Base-by-base conservation (phyloP, 1,284 basidiomycete genomes). In the Melampsora americana region DNA sequence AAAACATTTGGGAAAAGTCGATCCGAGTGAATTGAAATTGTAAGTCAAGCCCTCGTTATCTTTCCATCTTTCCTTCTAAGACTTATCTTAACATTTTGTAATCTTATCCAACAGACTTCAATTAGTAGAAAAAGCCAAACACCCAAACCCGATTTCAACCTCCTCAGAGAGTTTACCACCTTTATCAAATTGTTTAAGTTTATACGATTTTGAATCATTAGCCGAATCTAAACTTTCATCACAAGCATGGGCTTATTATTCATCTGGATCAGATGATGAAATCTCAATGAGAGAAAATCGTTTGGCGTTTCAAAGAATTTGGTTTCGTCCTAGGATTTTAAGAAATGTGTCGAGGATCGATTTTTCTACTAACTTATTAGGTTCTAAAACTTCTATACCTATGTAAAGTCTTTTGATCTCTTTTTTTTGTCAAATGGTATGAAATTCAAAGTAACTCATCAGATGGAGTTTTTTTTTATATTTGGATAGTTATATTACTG, bases 141-240 rank as follows among this genome's bases (percentile, higher is more conserved):
- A 56, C 53, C 53, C 53, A 28, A n/a, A 23, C 20, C 53, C 53
- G 20, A 5, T 9, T 42, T 11, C 53, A 6, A 14, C 53, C 16
- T 12, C 53, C 20, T 12, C 53, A 16, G 42, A 50, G 9, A n/a
- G 35, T 9, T 18, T 35, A 30, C 79, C 79, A 35, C 68, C 79
- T 3, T 30, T 79, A 2, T 79, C 77, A 16, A 78, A 35, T 35
- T 76, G 66, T 60, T 32, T 78, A 16, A 68, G 56, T 26, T 77
- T 96, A 79, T 92, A 94, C 83, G 93, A 97, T 83, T 95, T 97
- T 79, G 93, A 95, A 85, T 89, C 89, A 71, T 88, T 94, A 66
- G 92, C 90, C 9, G 87, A 86, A 80, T 83, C 85, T 77, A 88
- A 90, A 9, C 89, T 95, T 86, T 85, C 88, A 0, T 87, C 89